phyloP scores from a whole-genome alignment of 768 basidiomycete species.

The Obba rivulosa region DNA sequence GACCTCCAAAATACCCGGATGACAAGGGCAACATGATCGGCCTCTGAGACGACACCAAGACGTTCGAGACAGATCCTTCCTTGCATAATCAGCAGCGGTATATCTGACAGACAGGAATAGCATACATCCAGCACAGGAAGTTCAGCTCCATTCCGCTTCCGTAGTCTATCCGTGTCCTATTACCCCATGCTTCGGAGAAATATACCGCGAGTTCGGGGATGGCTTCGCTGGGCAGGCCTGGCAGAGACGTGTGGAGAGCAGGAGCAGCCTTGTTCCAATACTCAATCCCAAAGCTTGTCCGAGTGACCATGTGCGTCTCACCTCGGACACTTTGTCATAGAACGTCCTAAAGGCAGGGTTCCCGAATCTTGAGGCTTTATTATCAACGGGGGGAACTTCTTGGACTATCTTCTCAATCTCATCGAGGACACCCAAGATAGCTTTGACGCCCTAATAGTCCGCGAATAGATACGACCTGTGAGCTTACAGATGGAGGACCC shows the following conservation, averaged over 20 bases:
- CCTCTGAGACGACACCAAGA: slow-evolving; percentile 54
- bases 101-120: slow-evolving; percentile 5
- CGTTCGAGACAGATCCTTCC: slow-evolving; percentile 75
- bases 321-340: slow-evolving; percentile 76
- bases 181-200: slow-evolving; percentile 89
- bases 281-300: background rate
- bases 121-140: slow-evolving; percentile 95
- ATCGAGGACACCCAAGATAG: slow-evolving; percentile 61
- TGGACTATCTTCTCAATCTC: slow-evolving; percentile 60
- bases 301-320: slow-evolving; percentile 22
- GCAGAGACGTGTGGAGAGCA: slow-evolving; percentile 52
- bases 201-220: slow-evolving; percentile 72
- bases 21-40: slow-evolving; percentile 73
- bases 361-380: slow-evolving; percentile 88
- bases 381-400: slow-evolving; percentile 81
- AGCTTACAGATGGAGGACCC: slow-evolving; percentile 2
- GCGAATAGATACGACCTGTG: background rate
- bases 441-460: slow-evolving; percentile 48
- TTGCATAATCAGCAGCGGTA: background rate
- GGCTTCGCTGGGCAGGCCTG: slow-evolving; percentile 51
- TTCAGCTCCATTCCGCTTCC: slow-evolving; percentile 99
- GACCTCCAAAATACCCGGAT: slow-evolving; percentile 87
- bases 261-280: slow-evolving; percentile 23
- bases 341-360: slow-evolving; percentile 95
- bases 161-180: slow-evolving; percentile 88